Conservation (phyloP, 78 protist genomes). For the Chrysochromulina tobinii region DNA sequence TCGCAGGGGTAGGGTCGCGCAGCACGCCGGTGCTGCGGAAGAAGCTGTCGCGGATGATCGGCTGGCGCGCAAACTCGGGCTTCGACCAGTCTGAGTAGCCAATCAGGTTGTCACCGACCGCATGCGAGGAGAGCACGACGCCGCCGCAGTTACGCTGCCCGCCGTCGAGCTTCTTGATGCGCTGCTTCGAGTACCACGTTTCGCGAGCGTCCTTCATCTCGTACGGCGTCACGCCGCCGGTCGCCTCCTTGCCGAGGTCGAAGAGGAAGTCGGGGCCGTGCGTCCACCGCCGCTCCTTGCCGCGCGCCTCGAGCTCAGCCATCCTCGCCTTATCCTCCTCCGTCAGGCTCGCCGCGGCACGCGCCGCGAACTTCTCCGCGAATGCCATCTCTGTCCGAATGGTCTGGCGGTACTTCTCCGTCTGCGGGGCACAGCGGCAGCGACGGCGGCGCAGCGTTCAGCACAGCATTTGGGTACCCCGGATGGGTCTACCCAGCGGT, state of each 20-base stretch:
- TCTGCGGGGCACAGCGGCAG: background rate
- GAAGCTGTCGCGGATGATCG: background rate
- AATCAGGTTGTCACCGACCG: background rate
- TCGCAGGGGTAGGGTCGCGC: too few species aligned
- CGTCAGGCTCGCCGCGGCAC: background rate
- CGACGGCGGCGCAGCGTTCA: too few species aligned
- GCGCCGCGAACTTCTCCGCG: background rate
- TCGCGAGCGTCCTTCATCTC: background rate
- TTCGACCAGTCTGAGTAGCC: background rate
- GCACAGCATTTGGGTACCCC: too few species aligned
- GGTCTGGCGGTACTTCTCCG: background rate
- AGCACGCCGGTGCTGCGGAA: background rate
- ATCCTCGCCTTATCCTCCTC: background rate
- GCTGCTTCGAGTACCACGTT: slow-evolving; percentile 7
- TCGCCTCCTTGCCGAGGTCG: background rate
- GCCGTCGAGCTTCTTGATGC: background rate
- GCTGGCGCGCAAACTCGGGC: background rate
- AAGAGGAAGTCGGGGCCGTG: slow-evolving; percentile 16
- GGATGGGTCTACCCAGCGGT: too few species aligned
- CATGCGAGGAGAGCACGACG: background rate
- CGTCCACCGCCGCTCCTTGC: background rate
- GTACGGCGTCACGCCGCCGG: slow-evolving; percentile 5
- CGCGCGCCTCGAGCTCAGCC: background rate
- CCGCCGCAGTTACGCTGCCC: background rate
- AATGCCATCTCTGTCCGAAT: background rate